Base-by-base conservation (phyloP, 2,329 filamentous ascomycete genomes). In the Cercospora zeina region DNA sequence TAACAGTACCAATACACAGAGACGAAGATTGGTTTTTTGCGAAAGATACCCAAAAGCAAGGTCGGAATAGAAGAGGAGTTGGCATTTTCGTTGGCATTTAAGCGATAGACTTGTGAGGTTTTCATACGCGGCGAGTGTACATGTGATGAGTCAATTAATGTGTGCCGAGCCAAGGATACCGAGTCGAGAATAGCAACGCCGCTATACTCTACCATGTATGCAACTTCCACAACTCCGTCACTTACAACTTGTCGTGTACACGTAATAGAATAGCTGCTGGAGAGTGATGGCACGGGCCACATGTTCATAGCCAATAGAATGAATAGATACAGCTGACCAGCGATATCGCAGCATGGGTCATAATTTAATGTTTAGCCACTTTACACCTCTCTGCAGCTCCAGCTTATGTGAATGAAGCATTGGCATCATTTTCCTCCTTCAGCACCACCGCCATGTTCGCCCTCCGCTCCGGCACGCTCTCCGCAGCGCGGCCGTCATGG, bases 401-500 rank as follows among this genome's bases (percentile, higher is more conserved):
- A 27, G 47, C 47, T n/a, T 54, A 30, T 7, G 31, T 36, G 51
- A 54, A 30, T 36, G 51, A 54, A 30, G 13, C 47, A 50, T 50
- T 50, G 27, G 27, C 24, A 50, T 31, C 47, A 30, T 50, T 31
- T 31, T 31, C 27, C 24, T n/a, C 47, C 27, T 50, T 31, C 47
- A n/a, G 14, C 47, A 50, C 14, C 39, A 14, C 34, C 57, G 59
- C 49, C 53, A 67, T 67, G 65, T 65, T 65, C 51, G 58, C 65
- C n/a, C 21, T 65, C 7, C 58, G 63, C 37, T 59, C 54, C n/a
- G 36, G 51, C 24, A 61, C 61, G 16, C 54, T 51, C 21, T 56
- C 34, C 21, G 61, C 61, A 53, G 59, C 63, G 51, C 65, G 68
- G 49, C 67, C 68, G 36, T 45, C 65, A 42, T 68, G 68, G 68